Conservation (phyloP, 345 rosid genomes). For the Orychophragmus violaceus region DNA sequence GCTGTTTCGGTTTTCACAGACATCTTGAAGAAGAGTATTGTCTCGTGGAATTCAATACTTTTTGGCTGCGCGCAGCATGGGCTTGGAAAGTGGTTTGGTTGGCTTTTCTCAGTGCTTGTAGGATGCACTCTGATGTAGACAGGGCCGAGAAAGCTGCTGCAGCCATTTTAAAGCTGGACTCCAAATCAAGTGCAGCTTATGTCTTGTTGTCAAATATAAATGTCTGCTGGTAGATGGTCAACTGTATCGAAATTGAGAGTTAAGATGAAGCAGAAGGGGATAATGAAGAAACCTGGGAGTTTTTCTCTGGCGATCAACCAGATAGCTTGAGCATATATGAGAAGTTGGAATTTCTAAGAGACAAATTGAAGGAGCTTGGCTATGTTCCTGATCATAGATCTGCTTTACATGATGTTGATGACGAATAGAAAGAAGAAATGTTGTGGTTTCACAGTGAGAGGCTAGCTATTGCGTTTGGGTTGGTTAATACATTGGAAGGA, state of each 20-base stretch:
- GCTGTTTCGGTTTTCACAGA: conserved; percentile 41
- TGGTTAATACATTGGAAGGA: conserved; percentile 43
- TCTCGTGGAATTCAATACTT: conserved; percentile 67
- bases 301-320: conserved; percentile 56
- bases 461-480: conserved; percentile 52
- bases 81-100: conserved; percentile 49
- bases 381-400: conserved; percentile 49
- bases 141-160: conserved; percentile 61
- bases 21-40: conserved; percentile 40
- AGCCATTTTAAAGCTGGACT: conserved; percentile 42
- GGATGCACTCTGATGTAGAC: conserved; percentile 45
- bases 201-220: conserved; percentile 61
- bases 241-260: conserved; percentile 52
- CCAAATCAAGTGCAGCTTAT: conserved; percentile 49
- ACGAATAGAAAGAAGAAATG: conserved; percentile 65
- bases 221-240: conserved; percentile 57
- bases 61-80: conserved; percentile 75
- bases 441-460: conserved; percentile 60
- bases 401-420: conserved; percentile 62
- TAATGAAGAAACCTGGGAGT: conserved; percentile 50
- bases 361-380: conserved; percentile 50
- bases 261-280: conserved; percentile 49
- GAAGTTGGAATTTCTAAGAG: conserved; percentile 57
- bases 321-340: conserved; percentile 31
- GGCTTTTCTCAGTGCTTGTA: conserved; percentile 71